These are phyloP conservation scores for Breynia disticha DNA, from an alignment of 441 rosid genomes.

Conservation along the genomic window DNA sequence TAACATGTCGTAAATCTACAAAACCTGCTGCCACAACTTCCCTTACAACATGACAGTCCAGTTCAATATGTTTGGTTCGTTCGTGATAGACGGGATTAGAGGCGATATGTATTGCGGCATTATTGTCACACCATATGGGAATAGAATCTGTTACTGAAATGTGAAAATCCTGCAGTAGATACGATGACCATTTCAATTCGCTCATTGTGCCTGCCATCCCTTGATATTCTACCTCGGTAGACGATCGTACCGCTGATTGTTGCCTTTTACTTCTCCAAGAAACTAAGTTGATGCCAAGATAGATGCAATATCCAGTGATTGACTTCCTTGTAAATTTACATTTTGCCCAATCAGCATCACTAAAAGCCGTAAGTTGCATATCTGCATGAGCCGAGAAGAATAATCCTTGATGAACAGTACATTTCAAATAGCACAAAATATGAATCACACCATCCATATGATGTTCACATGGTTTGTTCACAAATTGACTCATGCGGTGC, in stretches of 20 bases:
- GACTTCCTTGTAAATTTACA: not conserved
- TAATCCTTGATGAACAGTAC: not conserved
- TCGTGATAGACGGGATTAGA: not conserved
- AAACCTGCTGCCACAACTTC: not conserved
- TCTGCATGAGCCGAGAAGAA: not conserved
- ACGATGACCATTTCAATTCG: not conserved
- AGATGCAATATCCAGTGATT: not conserved
- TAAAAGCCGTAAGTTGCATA: not conserved
- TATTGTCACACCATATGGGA: not conserved
- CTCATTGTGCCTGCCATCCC: not conserved
- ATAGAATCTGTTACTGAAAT: not conserved
- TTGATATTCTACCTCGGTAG: not conserved
- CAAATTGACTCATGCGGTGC: not conserved
- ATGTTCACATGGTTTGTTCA: not conserved
- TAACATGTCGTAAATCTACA: not conserved
- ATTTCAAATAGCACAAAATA: not conserved
- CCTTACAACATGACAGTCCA: not conserved
- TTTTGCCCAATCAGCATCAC: not conserved
- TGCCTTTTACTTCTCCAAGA: constrained; percentile 1
- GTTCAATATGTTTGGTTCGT: not conserved
- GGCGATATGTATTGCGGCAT: not conserved
- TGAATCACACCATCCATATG: not conserved
- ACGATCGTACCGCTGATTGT: not conserved
- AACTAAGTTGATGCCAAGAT: not conserved
- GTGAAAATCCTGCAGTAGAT: not conserved